Conservation (phyloP, 2,329 filamentous ascomycete species). For the Arthroderma sp. region DNA sequence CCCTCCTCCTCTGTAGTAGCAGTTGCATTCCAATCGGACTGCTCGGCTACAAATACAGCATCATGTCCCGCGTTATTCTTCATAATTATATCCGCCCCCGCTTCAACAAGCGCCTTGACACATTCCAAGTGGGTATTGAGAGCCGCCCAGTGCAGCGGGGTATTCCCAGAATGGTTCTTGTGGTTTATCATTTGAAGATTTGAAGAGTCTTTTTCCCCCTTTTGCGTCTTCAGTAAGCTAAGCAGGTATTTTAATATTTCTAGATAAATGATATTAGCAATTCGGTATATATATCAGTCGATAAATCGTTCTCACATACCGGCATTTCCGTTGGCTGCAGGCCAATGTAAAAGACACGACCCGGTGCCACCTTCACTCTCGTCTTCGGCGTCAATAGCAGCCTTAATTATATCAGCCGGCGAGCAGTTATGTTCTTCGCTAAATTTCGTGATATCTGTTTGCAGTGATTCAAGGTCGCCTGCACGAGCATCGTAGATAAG, state of each 20-base stretch:
- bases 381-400: constrained; percentile 60
- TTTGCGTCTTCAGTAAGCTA: constrained; percentile 26
- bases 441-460: constrained; percentile 46
- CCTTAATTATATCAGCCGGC: constrained; percentile 52
- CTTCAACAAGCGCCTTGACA: constrained; percentile 63
- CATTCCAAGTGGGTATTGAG: constrained; percentile 74
- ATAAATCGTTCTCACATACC: constrained; percentile 42
- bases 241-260: constrained; percentile 41
- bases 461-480: constrained; percentile 62
- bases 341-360: constrained; percentile 62
- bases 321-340: constrained; percentile 75
- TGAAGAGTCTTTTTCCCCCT: constrained; percentile 6
- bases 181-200: constrained; percentile 29
- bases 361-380: constrained; percentile 53
- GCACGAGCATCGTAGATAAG: constrained; percentile 75
- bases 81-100: constrained; percentile 64
- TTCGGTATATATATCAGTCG: background rate
- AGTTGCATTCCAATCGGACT: constrained; percentile 46
- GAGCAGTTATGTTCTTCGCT: constrained; percentile 49
- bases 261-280: background rate
- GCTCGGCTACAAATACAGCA: constrained; percentile 60
- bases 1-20: constrained; percentile 1
- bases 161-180: constrained; percentile 75
- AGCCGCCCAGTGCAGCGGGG: constrained; percentile 84
- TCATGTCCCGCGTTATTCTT: constrained; percentile 78